These are phyloP conservation scores for Starmerella stigmatis DNA, from an alignment of 805 yeast genomes.

Conservation along the genomic window DNA sequence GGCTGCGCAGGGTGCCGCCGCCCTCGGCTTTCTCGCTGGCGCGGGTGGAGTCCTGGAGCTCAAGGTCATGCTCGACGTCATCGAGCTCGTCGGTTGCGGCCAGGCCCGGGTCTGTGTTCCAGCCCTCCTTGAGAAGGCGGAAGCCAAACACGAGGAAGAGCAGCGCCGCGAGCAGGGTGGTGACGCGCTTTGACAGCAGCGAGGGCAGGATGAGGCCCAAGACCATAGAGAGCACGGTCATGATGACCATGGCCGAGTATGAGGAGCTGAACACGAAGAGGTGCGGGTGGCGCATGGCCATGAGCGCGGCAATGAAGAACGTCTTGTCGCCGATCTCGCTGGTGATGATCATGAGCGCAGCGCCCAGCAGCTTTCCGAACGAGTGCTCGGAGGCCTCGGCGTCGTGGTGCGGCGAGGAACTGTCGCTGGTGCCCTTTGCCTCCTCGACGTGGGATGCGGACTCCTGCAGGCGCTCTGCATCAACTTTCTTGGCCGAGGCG, in stretches of 20 bases:
- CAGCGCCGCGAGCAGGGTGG: constrained; percentile 71
- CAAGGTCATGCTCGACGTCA: constrained; percentile 91
- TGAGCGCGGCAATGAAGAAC: constrained; percentile 87
- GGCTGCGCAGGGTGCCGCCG: constrained; percentile 21
- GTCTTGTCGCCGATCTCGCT: constrained; percentile 98
- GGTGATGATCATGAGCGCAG: constrained; percentile 83
- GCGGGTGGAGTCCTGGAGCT: constrained; percentile 46
- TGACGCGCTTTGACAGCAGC: constrained; percentile 64
- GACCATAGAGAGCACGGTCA: constrained; percentile 85
- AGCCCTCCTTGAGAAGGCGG: constrained; percentile 62
- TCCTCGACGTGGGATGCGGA: background rate
- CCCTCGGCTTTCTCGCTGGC: constrained; percentile 30
- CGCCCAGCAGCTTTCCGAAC: constrained; percentile 46
- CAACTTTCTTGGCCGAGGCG: background rate
- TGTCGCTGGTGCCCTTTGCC: background rate
- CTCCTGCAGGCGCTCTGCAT: background rate
- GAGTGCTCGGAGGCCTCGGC: constrained; percentile 30
- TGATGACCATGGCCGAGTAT: constrained; percentile 68
- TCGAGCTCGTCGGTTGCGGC: constrained; percentile 91
- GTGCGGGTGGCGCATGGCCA: constrained; percentile 93
- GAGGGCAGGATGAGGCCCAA: constrained; percentile 88
- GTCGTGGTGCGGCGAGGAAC: background rate
- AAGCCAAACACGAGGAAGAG: constrained; percentile 51
- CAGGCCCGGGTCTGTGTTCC: constrained; percentile 53
- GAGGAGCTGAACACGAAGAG: constrained; percentile 81